Evolutionary conservation across 164 flowering plant species (phyloP).

Genomic region (Nymphaea colorata): DNA sequence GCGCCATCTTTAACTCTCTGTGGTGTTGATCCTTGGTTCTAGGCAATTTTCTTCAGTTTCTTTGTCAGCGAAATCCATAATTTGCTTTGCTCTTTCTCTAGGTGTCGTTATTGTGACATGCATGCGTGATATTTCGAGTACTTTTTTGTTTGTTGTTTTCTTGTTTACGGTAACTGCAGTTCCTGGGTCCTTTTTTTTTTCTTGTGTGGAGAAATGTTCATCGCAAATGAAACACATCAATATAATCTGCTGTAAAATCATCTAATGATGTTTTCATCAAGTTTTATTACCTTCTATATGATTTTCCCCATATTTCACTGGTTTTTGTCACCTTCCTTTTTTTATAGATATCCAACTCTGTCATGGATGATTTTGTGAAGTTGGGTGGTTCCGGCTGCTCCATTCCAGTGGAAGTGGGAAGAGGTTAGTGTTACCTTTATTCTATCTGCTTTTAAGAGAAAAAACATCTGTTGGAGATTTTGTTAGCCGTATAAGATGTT

Average conservation of each 20-base stretch:
- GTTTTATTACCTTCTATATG: no score
- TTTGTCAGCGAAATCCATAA: neutral
- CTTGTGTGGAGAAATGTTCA: no score
- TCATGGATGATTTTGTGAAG: conserved; percentile 41
- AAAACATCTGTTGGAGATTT: neutral
- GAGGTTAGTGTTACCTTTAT: conserved; percentile 26
- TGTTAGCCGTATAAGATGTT: no score
- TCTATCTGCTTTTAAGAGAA: neutral
- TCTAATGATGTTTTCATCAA: no score
- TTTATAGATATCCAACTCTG: conserved; percentile 29
- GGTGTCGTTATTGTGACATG: neutral
- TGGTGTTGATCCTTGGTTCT: neutral
- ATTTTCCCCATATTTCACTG: no score
- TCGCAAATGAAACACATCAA: no score
- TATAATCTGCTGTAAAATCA: no score
- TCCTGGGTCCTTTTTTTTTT: no score
- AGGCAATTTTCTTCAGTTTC: no score
- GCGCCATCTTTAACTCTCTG: neutral
- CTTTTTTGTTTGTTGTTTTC: neutral
- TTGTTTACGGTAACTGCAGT: no score
- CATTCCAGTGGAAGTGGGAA: conserved; percentile 36
- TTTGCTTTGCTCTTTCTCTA: neutral
- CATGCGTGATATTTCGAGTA: neutral
- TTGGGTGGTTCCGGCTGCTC: conserved; percentile 58
- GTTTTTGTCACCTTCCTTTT: neutral